Base-by-base conservation (phyloP, 2,329 filamentous ascomycete genomes). In the Fusarium verticillioides region DNA sequence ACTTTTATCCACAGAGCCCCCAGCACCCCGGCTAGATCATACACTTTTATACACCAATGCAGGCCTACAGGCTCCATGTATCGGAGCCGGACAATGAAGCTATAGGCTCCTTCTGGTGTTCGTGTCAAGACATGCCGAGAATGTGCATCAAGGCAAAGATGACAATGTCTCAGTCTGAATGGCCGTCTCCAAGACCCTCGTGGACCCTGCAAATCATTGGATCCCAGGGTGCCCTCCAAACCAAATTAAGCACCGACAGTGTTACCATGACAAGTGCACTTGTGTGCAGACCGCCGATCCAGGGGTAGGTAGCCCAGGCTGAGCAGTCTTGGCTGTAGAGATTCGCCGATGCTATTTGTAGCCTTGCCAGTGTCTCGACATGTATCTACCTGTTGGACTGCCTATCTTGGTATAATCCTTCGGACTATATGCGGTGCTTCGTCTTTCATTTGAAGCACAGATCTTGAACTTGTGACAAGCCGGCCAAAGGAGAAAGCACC, bases 201-300 rank as follows among this genome's bases (percentile, higher is more conserved):
- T 74, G 63, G 71, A 74, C 71, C 71, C 71, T 74, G 71, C 59
- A 74, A 74, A 74, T 74, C 71, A 72, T 74, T 75, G 68, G 68
- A 60, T 52, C 39, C 52, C 44, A 64, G 63, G 69, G 57, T 60
- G 56, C 40, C 59, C 61, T 49, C 57, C 60, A 58, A 58, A 39
- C 69, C 72, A 73, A 75, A 75, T 73, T 73, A 70, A 75, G 70
- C 73, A 73, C 73, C 60, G 63, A 75, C 69, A 40, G 66, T 66
- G 64, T 44, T 71, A 69, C 72, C 64, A 68, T 61, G 53, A 72
- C 63, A 72, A 60, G 60, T 36, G 52, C 57, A 69, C 63, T 72
- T 60, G 56, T 70, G 56, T 70, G 56, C 60, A 74, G 73, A 77
- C 73, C 68, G 70, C 75, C 62, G 74, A 77, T 77, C 74, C 70